These are phyloP conservation scores for Physaria fendleri DNA, from an alignment of 345 rosid genomes.

Conservation along the genomic window DNA sequence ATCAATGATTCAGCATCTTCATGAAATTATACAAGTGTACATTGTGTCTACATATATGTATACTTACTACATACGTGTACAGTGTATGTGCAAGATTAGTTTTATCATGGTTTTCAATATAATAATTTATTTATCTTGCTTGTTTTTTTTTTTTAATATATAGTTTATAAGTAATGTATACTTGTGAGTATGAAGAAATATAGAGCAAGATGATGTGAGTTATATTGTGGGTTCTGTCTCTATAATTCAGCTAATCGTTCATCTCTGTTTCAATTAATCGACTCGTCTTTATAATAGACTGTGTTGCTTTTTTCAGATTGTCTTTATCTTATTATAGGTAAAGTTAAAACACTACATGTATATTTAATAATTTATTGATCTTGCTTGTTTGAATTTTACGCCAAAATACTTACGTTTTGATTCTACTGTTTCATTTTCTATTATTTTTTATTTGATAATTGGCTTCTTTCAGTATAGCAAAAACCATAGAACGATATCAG, in stretches of 20 bases:
- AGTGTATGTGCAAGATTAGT: background rate
- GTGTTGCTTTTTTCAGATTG: background rate
- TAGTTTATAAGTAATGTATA: too few relatives aligned
- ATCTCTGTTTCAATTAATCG: too few relatives aligned
- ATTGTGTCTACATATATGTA: background rate
- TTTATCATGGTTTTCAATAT: background rate
- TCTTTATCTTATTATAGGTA: background rate
- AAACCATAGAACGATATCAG: slow-evolving; percentile 69
- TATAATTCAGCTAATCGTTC: too few relatives aligned
- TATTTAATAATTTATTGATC: background rate
- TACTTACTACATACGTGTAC: background rate
- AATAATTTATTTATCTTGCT: background rate
- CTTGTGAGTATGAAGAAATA: too few relatives aligned
- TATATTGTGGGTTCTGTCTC: too few relatives aligned
- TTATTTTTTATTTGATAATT: background rate
- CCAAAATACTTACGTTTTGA: slow-evolving; percentile 8
- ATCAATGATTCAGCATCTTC: too few relatives aligned
- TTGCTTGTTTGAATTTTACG: background rate
- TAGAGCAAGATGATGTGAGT: too few relatives aligned
- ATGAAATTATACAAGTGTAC: slow-evolving; percentile 7
- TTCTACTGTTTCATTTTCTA: background rate
- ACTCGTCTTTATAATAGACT: too few relatives aligned
- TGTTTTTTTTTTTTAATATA: too few relatives aligned
- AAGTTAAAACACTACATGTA: too few relatives aligned
- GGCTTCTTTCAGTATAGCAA: slow-evolving; percentile 36